These are phyloP conservation scores for Piper longum DNA, from an alignment of 164 flowering plant species.

Conservation along the genomic window DNA sequence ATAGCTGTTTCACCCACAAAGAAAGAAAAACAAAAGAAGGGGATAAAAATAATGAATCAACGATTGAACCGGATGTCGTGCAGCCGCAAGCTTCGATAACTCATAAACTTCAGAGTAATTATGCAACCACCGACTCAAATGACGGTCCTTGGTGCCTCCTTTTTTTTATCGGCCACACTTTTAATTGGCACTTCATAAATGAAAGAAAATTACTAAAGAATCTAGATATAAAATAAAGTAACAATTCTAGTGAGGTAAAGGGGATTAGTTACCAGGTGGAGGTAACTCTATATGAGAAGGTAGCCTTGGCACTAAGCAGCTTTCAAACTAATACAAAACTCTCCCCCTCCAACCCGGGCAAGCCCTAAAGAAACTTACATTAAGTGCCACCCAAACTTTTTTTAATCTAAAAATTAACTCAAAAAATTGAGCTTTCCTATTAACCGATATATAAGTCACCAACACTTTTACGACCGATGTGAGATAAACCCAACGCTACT, in stretches of 20 bases:
- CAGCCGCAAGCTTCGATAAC: slow-evolving; percentile 72
- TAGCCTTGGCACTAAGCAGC: slow-evolving; percentile 51
- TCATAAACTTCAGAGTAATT: slow-evolving; percentile 91
- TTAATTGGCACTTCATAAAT: slow-evolving; percentile 26
- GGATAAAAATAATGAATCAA: not conserved
- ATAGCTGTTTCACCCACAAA: too few species aligned
- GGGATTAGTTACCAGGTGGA: slow-evolving; percentile 29
- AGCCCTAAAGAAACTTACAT: too few species aligned
- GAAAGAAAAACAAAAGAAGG: not conserved
- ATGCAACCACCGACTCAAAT: slow-evolving; percentile 53
- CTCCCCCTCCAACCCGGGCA: too few species aligned
- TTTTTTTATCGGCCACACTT: slow-evolving; percentile 26
- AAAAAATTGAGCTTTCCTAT: too few species aligned
- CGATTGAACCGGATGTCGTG: slow-evolving; percentile 62
- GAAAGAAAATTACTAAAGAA: not conserved
- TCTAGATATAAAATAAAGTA: too few species aligned
- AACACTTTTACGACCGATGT: too few species aligned
- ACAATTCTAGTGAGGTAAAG: not conserved
- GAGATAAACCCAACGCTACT: too few species aligned
- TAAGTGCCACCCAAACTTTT: too few species aligned
- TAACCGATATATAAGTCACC: too few species aligned
- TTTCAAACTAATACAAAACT: too few species aligned
- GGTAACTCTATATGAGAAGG: slow-evolving; percentile 47
- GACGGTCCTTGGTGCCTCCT: slow-evolving; percentile 60
- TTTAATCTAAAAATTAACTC: too few species aligned